phyloP scores from a whole-genome alignment of 2,329 filamentous ascomycete species.

The Colletotrichum spaethianum region DNA sequence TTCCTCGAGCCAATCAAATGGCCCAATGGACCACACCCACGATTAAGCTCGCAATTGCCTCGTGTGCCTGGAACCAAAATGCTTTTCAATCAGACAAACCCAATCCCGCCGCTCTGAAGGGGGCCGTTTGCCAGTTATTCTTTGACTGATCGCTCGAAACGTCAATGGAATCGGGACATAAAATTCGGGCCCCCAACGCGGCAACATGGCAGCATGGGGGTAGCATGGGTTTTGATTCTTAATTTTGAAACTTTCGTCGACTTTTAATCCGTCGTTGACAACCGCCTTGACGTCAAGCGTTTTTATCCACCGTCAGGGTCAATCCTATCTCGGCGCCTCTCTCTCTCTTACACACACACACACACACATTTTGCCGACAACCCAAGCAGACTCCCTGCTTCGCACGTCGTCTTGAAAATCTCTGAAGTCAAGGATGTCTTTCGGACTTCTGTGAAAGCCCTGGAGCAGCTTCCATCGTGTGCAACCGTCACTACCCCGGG shows the following conservation, averaged over 20 bases:
- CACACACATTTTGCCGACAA: slow-evolving; percentile 15
- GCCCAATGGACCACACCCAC: slow-evolving; percentile 20
- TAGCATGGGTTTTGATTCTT: too few relatives aligned
- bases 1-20: slow-evolving; percentile 25
- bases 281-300: neutral
- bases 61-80: slow-evolving; percentile 34
- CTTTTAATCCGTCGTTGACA: neutral
- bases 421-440: neutral
- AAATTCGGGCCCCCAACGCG: slow-evolving; percentile 10
- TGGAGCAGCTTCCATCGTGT: neutral
- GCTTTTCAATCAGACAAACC: slow-evolving; percentile 2
- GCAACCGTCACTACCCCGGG: neutral
- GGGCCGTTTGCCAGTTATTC: slow-evolving; percentile 19
- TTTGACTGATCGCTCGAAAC: slow-evolving; percentile 14
- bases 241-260: neutral
- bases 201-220: neutral
- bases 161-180: neutral
- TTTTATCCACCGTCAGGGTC: slow-evolving; percentile 7
- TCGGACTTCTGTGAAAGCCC: neutral
- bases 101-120: neutral
- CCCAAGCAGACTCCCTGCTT: slow-evolving; percentile 27
- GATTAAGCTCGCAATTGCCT: slow-evolving; percentile 39
- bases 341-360: too few relatives aligned
- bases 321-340: slow-evolving; percentile 26
- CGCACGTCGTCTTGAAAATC: neutral